Percentiles rank a stretch among this genome's conserved stretches.
Evolutionary conservation across 169 alveolate species (phyloP).

Genomic region (Eimeria necatrix): DNA sequence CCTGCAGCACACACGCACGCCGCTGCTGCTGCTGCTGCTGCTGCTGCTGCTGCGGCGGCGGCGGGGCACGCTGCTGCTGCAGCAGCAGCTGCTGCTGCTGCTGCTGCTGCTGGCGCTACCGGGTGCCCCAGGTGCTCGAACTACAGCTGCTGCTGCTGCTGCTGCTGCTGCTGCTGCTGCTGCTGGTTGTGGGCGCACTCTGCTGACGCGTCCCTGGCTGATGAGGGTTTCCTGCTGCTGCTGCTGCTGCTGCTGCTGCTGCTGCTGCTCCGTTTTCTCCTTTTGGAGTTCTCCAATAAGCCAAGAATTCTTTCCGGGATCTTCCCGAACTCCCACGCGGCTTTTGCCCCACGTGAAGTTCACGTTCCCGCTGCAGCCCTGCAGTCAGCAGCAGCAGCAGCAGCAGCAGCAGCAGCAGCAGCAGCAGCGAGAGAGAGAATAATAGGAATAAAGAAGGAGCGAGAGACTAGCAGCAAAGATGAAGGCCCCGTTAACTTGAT

Average conservation of each 20-base stretch:
- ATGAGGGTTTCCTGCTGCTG: background rate
- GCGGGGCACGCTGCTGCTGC: background rate
- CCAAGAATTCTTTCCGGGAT: background rate
- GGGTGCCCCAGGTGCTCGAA: no score
- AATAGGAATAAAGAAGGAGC: no score
- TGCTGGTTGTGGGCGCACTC: background rate
- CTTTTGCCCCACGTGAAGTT: background rate
- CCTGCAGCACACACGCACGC: background rate
- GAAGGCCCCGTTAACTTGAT: background rate
- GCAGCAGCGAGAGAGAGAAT: no score
- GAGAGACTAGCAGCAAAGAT: background rate
- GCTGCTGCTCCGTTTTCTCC: background rate
- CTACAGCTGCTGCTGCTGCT: background rate
- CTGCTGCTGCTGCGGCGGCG: no score
- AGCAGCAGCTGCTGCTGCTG: background rate
- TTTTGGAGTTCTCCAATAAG: background rate
- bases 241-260: background rate
- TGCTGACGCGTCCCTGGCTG: background rate
- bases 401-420: no score
- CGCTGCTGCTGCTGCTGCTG: no score
- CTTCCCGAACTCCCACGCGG: background rate
- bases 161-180: constrained; percentile 1
- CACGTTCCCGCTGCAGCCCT: constrained; percentile 39
- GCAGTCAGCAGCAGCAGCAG: background rate
- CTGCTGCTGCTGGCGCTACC: background rate